These are phyloP conservation scores for Agaricus sinodeliciosus DNA, from an alignment of 768 basidiomycete species.

Conservation along the genomic window DNA sequence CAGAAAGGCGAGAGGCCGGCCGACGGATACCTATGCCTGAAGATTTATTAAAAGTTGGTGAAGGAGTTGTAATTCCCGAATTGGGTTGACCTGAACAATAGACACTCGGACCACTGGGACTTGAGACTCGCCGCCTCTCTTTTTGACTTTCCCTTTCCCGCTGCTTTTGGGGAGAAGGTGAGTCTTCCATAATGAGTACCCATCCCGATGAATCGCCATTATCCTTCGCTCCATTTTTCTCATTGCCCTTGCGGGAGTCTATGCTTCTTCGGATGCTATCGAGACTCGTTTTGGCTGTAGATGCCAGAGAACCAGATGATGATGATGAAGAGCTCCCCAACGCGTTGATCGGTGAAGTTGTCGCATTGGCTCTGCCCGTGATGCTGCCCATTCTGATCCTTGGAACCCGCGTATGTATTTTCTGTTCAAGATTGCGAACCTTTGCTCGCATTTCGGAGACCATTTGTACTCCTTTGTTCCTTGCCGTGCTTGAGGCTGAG, in stretches of 20 bases:
- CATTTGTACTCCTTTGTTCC: slow-evolving; percentile 85
- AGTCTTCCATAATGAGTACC: slow-evolving; percentile 89
- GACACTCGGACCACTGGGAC: slow-evolving; percentile 49
- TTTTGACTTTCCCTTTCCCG: slow-evolving; percentile 38
- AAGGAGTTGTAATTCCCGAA: slow-evolving; percentile 19
- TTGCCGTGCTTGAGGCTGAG: slow-evolving; percentile 42
- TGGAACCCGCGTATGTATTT: slow-evolving; percentile 83
- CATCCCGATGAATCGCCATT: slow-evolving; percentile 67
- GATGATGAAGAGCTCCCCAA: slow-evolving; percentile 30
- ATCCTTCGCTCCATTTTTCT: slow-evolving; percentile 41
- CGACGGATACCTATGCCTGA: slow-evolving; percentile 45
- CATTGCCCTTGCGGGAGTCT: slow-evolving; percentile 40
- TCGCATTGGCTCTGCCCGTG: slow-evolving; percentile 35
- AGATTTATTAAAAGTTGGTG: slow-evolving; percentile 11
- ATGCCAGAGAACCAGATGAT: slow-evolving; percentile 31
- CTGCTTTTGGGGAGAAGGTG: slow-evolving; percentile 61
- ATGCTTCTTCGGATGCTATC: slow-evolving; percentile 36
- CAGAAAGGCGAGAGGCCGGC: slow-evolving; percentile 71
- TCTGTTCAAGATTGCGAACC: slow-evolving; percentile 77
- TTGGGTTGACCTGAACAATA: slow-evolving; percentile 36
- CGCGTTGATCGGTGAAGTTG: slow-evolving; percentile 18
- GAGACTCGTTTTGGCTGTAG: slow-evolving; percentile 37
- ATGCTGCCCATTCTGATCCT: slow-evolving; percentile 78
- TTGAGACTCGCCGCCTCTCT: slow-evolving; percentile 50
- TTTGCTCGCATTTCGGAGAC: slow-evolving; percentile 87